phyloP scores from a whole-genome alignment of 2,329 filamentous ascomycete genomes.

The Hypoxylon sp. region DNA sequence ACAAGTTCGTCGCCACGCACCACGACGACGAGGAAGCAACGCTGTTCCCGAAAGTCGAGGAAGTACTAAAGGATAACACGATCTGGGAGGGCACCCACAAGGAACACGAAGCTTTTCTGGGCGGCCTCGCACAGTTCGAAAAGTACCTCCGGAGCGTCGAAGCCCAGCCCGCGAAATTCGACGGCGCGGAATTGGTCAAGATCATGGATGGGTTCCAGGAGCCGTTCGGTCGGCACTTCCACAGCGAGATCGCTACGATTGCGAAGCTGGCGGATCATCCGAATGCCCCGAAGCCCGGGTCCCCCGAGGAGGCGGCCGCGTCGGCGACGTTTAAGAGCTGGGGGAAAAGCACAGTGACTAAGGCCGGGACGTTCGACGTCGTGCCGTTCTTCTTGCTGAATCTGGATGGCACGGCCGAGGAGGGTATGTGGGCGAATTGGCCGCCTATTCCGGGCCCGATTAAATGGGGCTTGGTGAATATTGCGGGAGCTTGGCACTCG shows the following conservation, averaged over 20 bases:
- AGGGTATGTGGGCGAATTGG: constrained; percentile 73
- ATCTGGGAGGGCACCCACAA: constrained; percentile 67
- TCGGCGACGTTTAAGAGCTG: constrained; percentile 69
- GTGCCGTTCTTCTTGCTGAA: constrained; percentile 77
- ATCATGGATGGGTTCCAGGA: constrained; percentile 67
- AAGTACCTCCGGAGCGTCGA: constrained; percentile 64
- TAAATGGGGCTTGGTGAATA: constrained; percentile 71
- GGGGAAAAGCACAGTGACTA: constrained; percentile 75
- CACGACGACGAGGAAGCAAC: constrained; percentile 72
- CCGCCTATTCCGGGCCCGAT: constrained; percentile 74
- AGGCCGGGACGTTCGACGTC: constrained; percentile 71
- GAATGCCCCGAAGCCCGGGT: constrained; percentile 64
- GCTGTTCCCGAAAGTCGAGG: constrained; percentile 69
- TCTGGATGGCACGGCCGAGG: constrained; percentile 71
- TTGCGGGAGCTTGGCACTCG: constrained; percentile 69
- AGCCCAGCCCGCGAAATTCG: constrained; percentile 60
- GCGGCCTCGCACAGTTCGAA: constrained; percentile 66
- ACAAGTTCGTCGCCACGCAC: constrained; percentile 71
- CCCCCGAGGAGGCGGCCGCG: constrained; percentile 62
- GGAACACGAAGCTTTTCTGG: constrained; percentile 70
- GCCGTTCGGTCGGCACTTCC: constrained; percentile 69
- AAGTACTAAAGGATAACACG: constrained; percentile 64
- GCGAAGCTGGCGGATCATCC: constrained; percentile 65
- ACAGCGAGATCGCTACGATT: constrained; percentile 69
- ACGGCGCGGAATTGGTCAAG: constrained; percentile 60